These are phyloP conservation scores for Mortierella sp. DNA, from an alignment of 371 early-diverging fungal species.

Conservation along the genomic window DNA sequence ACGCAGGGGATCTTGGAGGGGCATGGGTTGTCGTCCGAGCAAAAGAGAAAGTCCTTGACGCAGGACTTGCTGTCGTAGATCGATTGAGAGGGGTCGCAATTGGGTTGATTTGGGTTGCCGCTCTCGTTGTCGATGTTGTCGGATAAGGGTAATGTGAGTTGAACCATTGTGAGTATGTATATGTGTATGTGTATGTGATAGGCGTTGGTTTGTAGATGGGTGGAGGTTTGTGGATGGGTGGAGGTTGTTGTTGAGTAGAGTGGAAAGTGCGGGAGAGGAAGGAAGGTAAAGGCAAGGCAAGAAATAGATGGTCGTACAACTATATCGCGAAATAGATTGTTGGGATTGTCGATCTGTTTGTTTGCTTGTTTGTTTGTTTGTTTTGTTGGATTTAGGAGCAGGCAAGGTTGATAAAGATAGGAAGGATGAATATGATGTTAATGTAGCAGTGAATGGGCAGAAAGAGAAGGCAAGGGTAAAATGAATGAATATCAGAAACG, in stretches of 20 bases:
- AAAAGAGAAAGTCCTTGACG: conserved; percentile 43
- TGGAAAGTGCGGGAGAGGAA: background rate
- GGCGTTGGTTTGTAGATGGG: background rate
- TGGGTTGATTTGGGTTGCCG: conserved; percentile 19
- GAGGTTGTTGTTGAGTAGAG: background rate
- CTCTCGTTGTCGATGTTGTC: conserved; percentile 46
- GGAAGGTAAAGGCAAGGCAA: background rate
- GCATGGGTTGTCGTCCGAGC: conserved; percentile 54
- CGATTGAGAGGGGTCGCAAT: conserved; percentile 50
- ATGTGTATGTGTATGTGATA: background rate
- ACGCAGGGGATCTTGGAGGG: conserved; percentile 45
- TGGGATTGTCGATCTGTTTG: background rate
- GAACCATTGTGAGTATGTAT: conserved; percentile 37
- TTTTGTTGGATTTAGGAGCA: conserved; percentile 2
- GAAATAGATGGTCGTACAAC: background rate
- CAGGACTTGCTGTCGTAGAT: conserved; percentile 44
- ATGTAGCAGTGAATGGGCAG: background rate
- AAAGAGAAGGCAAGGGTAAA: background rate
- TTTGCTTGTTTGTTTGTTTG: background rate
- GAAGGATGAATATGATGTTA: background rate
- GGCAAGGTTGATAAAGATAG: background rate
- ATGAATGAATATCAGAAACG: background rate
- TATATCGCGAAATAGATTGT: background rate
- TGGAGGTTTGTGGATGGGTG: background rate
- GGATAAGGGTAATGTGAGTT: conserved; percentile 44